These are phyloP conservation scores for Ophioceras dolichostomum DNA, from an alignment of 2,329 filamentous ascomycete species.

Conservation along the genomic window DNA sequence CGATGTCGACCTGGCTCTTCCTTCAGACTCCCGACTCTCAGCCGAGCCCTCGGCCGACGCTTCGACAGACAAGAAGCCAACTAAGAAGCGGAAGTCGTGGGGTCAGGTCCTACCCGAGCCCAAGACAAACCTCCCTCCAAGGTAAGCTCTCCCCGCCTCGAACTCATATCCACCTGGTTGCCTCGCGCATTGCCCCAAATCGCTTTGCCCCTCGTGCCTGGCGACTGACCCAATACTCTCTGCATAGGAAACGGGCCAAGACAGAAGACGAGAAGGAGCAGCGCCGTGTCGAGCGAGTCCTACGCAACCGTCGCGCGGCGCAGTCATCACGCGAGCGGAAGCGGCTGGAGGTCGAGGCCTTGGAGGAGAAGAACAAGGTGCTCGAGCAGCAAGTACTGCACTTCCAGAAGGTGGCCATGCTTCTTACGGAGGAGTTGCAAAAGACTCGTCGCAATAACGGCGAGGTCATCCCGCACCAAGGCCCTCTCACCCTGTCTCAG, in stretches of 20 bases:
- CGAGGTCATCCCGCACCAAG: conserved; percentile 28
- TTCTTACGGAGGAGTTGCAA: conserved; percentile 36
- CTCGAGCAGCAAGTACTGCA: conserved; percentile 46
- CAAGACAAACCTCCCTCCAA: conserved; percentile 89
- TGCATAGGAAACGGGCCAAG: conserved; percentile 79
- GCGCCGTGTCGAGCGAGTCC: conserved; percentile 89
- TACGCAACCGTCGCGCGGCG: conserved; percentile 88
- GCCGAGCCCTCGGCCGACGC: conserved; percentile 8
- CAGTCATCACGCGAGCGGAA: conserved; percentile 95
- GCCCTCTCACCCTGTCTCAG: conserved; percentile 44
- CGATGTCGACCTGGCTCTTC: no score
- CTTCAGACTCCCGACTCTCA: no score
- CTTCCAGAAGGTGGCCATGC: conserved; percentile 25
- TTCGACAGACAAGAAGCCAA: conserved; percentile 51
- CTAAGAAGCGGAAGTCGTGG: conserved; percentile 98
- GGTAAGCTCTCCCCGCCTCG: no score
- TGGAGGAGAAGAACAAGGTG: conserved; percentile 64
- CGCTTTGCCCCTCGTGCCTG: no score
- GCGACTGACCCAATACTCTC: not conserved
- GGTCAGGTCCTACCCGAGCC: conserved; percentile 92
- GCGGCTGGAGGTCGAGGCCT: conserved; percentile 72
- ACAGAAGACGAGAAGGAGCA: conserved; percentile 99
- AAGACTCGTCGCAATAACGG: conserved; percentile 32
- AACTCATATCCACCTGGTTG: no score
- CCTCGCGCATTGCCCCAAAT: no score